phyloP scores from a whole-genome alignment of 768 basidiomycete species.

The Calvatia gigantea region DNA sequence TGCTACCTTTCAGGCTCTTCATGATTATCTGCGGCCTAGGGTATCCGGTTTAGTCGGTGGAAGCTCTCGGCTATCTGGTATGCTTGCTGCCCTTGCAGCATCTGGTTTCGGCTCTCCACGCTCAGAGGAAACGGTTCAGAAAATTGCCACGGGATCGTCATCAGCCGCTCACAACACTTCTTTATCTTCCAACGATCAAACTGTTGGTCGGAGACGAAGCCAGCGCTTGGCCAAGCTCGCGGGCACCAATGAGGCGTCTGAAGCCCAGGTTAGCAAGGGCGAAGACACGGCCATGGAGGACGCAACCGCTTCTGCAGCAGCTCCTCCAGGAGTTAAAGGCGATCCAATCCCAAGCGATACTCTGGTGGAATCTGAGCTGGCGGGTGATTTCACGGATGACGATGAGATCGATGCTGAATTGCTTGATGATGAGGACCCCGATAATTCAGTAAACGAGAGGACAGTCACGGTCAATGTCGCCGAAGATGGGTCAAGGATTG shows the following conservation, averaged over 20 bases:
- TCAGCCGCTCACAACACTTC: conserved; percentile 23
- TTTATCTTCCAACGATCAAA: conserved; percentile 30
- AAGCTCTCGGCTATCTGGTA: conserved; percentile 72
- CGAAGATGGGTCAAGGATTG: conserved; percentile 90
- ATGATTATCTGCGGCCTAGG: conserved; percentile 92
- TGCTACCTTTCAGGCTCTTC: conserved; percentile 94
- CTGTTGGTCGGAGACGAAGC: conserved; percentile 67
- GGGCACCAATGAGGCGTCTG: conserved; percentile 9
- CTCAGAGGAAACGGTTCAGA: conserved; percentile 32
- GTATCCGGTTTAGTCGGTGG: conserved; percentile 68
- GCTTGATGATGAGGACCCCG: conserved; percentile 84
- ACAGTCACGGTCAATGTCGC: conserved; percentile 82
- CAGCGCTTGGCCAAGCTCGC: conserved; percentile 73
- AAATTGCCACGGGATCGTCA: conserved; percentile 20
- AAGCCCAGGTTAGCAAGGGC: conserved; percentile 9
- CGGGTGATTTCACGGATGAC: conserved; percentile 80
- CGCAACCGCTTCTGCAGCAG: conserved; percentile 13
- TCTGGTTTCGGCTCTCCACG: conserved; percentile 61
- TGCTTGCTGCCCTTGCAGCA: conserved; percentile 87
- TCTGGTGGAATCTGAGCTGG: conserved; percentile 59
- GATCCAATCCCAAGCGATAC: conserved; percentile 54
- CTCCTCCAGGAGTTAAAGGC: conserved; percentile 13
- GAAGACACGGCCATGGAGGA: conserved; percentile 11
- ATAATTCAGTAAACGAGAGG: conserved; percentile 69
- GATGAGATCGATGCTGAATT: conserved; percentile 88